Conservation (phyloP, 192 early-diverging fungal genomes). For the Coemansia sp. region DNA sequence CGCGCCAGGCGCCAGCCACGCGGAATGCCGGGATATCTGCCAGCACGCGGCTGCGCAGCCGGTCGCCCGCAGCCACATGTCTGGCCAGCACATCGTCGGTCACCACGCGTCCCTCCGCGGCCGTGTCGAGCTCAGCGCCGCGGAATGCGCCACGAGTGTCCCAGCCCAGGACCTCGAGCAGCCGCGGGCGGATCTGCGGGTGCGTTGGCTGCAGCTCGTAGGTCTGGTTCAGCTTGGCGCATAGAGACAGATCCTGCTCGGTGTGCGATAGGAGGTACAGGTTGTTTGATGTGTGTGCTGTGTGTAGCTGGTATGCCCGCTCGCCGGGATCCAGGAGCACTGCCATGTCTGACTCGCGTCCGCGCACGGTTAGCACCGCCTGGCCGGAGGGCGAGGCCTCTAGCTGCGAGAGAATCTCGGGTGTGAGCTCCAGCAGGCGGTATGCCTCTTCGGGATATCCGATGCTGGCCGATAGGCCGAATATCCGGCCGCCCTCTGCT, state of each 20-base stretch:
- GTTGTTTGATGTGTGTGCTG: constrained; percentile 53
- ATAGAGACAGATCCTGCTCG: constrained; percentile 21
- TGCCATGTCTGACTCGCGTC: constrained; percentile 37
- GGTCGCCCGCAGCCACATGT: constrained; percentile 35
- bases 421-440: constrained; percentile 44
- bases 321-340: constrained; percentile 31
- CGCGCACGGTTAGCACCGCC: constrained; percentile 27
- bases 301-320: constrained; percentile 34
- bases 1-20: background rate
- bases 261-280: constrained; percentile 33
- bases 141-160: constrained; percentile 44
- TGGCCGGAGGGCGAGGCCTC: background rate
- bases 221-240: constrained; percentile 44
- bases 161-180: constrained; percentile 37
- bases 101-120: constrained; percentile 7
- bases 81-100: constrained; percentile 16
- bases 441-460: constrained; percentile 44
- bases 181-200: constrained; percentile 35
- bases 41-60: constrained; percentile 23
- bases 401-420: constrained; percentile 39
- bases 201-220: constrained; percentile 42
- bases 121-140: constrained; percentile 41
- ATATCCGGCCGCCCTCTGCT: background rate
- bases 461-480: constrained; percentile 37
- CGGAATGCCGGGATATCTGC: constrained; percentile 47